A percentile compares a stretch with the other conserved stretches of the same genome.
phyloP scores from a whole-genome alignment of 2,329 filamentous ascomycete species.

The Coniochaeta prunicola region DNA sequence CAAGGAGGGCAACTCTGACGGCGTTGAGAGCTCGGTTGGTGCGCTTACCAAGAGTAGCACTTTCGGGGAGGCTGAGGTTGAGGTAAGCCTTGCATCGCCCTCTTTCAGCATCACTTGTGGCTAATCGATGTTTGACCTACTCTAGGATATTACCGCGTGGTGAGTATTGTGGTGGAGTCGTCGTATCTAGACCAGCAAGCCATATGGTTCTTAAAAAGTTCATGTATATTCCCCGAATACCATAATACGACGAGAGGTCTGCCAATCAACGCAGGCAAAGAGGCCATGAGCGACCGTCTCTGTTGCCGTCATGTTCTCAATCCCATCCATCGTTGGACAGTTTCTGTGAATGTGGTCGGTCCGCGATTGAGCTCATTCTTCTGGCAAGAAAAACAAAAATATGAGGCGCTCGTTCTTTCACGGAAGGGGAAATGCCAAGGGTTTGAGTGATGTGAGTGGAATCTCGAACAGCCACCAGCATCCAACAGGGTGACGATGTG shows the following conservation, averaged over 20 bases:
- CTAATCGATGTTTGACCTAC: not conserved
- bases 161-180: not conserved
- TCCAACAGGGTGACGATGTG: no score
- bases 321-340: not conserved
- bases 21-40: constrained; percentile 42
- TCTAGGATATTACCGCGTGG: constrained; percentile 1
- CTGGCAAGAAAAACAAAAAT: not conserved
- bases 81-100: constrained; percentile 91
- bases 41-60: constrained; percentile 77
- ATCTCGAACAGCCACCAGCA: not conserved
- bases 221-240: not conserved
- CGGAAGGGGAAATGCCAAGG: not conserved
- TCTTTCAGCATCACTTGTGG: constrained; percentile 13
- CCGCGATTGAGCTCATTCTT: not conserved
- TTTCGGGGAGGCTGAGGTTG: constrained; percentile 92
- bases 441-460: not conserved
- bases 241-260: not conserved
- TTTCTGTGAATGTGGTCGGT: not conserved
- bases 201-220: not conserved
- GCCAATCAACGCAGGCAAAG: not conserved
- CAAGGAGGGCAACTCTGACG: constrained; percentile 36
- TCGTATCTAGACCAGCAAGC: not conserved
- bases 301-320: not conserved
- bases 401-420: not conserved
- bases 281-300: not conserved